Evolutionary conservation across 768 basidiomycete genomes (phyloP).

Genomic region (Pleurotus tuoliensis): DNA sequence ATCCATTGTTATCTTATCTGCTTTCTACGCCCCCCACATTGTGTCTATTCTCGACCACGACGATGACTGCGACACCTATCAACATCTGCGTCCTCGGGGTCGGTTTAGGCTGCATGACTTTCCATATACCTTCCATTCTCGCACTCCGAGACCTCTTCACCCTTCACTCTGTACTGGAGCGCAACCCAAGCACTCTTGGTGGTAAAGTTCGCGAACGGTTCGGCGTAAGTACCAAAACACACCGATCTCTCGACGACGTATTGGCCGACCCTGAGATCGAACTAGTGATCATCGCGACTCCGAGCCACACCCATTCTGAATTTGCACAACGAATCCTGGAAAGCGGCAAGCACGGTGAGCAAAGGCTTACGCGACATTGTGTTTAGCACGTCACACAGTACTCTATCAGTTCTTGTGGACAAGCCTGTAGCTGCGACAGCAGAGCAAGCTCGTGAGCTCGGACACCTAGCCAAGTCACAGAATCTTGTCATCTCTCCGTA

Average conservation of each 20-base stretch:
- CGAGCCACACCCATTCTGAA: conserved; percentile 68
- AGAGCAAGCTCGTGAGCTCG: conserved; percentile 57
- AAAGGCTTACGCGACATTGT: neutral
- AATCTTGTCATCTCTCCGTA: conserved; percentile 64
- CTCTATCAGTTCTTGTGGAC: conserved; percentile 62
- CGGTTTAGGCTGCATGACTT: conserved; percentile 72
- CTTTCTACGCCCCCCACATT: no score
- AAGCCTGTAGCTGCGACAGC: conserved; percentile 70
- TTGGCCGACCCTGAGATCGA: conserved; percentile 63
- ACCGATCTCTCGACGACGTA: conserved; percentile 57
- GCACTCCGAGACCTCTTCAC: conserved; percentile 67
- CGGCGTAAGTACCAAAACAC: conserved; percentile 52
- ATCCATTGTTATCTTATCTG: no score
- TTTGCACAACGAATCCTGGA: conserved; percentile 61
- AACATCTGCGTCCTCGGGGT: conserved; percentile 71
- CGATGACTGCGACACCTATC: conserved; percentile 36
- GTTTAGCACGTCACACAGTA: neutral
- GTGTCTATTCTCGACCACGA: no score
- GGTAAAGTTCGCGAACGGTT: conserved; percentile 68
- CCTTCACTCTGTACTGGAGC: conserved; percentile 70
- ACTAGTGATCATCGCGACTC: conserved; percentile 64
- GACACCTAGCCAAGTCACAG: conserved; percentile 53
- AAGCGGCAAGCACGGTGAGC: conserved; percentile 68
- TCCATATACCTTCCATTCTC: conserved; percentile 78
- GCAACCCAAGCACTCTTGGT: conserved; percentile 56